Conservation (phyloP, 169 alveolate genomes). For the Amoebophrya sp. region DNA sequence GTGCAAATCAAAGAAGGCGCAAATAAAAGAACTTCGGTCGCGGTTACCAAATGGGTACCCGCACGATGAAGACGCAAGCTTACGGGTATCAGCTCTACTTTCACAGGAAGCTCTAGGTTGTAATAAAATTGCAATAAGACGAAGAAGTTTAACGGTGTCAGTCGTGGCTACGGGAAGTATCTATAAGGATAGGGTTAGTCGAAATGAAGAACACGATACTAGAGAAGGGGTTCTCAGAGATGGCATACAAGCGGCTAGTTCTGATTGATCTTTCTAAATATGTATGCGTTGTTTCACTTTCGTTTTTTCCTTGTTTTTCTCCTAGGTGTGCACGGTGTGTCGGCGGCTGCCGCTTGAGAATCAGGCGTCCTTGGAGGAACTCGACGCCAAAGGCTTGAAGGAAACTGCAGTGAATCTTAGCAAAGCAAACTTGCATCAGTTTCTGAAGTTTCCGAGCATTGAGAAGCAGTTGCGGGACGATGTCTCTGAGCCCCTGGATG, state of each 20-base stretch:
- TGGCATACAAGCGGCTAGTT: no score
- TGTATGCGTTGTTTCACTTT: no score
- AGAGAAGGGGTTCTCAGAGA: no score
- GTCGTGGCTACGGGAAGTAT: no score
- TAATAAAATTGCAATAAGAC: no score
- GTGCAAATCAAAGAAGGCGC: background rate
- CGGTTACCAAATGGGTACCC: background rate
- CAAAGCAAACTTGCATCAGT: background rate
- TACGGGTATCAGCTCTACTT: background rate
- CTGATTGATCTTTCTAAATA: no score
- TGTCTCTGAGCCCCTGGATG: background rate
- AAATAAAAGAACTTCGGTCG: background rate
- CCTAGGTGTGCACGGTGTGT: conserved; percentile 21
- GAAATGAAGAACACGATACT: no score
- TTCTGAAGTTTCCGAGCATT: background rate
- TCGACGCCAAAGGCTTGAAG: background rate
- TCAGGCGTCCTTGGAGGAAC: background rate
- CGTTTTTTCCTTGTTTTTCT: no score
- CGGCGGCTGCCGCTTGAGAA: background rate
- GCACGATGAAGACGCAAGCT: background rate
- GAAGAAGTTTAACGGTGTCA: no score
- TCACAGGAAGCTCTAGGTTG: no score
- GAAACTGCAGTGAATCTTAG: background rate
- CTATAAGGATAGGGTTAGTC: no score
- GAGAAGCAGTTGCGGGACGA: background rate